Evolutionary conservation across 2,329 filamentous ascomycete species (phyloP).

Genomic region (Colletotrichum sp.): DNA sequence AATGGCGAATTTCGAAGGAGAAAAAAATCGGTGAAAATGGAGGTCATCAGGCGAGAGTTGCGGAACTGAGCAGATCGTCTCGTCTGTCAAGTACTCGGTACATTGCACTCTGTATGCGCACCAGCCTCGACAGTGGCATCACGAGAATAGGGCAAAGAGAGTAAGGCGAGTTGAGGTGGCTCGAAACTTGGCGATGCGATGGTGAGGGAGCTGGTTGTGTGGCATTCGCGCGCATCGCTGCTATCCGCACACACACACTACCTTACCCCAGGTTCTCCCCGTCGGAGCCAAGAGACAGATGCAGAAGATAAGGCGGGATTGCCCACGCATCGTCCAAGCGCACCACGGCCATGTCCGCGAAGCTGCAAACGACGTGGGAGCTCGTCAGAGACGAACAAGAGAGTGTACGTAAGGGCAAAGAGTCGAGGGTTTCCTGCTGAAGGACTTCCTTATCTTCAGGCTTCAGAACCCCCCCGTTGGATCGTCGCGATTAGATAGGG

Average conservation of each 20-base stretch:
- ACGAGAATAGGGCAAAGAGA: no score
- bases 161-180: not conserved
- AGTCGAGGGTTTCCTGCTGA: not conserved
- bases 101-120: not conserved
- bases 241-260: not conserved
- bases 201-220: not conserved
- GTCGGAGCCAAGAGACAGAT: not conserved
- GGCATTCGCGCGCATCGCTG: not conserved
- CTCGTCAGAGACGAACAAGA: not conserved
- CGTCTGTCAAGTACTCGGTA: not conserved
- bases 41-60: not conserved
- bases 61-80: not conserved
- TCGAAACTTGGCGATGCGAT: not conserved
- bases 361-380: not conserved
- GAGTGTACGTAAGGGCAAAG: not conserved
- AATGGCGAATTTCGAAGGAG: not conserved
- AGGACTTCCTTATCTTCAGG: constrained; percentile 6
- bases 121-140: not conserved
- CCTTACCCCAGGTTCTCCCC: not conserved
- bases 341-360: not conserved
- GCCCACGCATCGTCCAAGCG: not conserved
- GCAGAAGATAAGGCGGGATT: not conserved
- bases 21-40: not conserved
- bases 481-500: not conserved
- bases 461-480: not conserved